Conservation (phyloP, 2,329 filamentous ascomycete genomes). For the Arachnomyces sp. region DNA sequence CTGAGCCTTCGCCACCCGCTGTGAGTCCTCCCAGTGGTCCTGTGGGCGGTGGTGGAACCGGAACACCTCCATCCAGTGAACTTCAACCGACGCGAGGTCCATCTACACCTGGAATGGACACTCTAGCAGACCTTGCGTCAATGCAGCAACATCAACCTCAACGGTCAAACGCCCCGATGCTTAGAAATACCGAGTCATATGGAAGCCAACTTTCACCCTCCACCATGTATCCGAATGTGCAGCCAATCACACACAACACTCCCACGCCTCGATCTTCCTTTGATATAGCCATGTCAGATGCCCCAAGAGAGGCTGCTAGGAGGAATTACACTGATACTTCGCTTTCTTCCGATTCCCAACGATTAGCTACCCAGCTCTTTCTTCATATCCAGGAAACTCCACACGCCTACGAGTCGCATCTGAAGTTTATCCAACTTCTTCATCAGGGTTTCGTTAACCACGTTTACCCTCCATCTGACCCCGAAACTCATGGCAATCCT, state of each 20-base stretch:
- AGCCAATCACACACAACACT: conserved; percentile 29
- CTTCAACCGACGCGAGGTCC: conserved; percentile 31
- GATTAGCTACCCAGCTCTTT: conserved; percentile 33
- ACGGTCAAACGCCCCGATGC: conserved; percentile 30
- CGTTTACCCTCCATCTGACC: conserved; percentile 38
- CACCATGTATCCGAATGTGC: conserved; percentile 33
- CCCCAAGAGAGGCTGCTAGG: conserved; percentile 30
- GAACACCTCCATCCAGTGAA: conserved; percentile 29
- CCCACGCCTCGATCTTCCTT: conserved; percentile 37
- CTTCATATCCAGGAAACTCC: conserved; percentile 36
- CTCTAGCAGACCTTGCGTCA: conserved; percentile 40
- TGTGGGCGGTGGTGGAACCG: conserved; percentile 22
- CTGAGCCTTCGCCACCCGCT: conserved; percentile 31
- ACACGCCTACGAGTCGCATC: conserved; percentile 40
- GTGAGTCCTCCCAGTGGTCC: conserved; percentile 24
- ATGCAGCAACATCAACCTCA: conserved; percentile 41
- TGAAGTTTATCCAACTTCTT: conserved; percentile 39
- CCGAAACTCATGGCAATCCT: conserved; percentile 38
- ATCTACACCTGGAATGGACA: conserved; percentile 42
- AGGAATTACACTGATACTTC: conserved; percentile 37
- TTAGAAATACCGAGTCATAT: conserved; percentile 33
- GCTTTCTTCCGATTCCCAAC: conserved; percentile 33
- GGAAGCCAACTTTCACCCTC: conserved; percentile 38
- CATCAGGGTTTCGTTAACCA: conserved; percentile 42
- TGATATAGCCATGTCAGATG: conserved; percentile 40